Conservation (phyloP, 257 asterid genomes). For the Solanum arcanum region DNA sequence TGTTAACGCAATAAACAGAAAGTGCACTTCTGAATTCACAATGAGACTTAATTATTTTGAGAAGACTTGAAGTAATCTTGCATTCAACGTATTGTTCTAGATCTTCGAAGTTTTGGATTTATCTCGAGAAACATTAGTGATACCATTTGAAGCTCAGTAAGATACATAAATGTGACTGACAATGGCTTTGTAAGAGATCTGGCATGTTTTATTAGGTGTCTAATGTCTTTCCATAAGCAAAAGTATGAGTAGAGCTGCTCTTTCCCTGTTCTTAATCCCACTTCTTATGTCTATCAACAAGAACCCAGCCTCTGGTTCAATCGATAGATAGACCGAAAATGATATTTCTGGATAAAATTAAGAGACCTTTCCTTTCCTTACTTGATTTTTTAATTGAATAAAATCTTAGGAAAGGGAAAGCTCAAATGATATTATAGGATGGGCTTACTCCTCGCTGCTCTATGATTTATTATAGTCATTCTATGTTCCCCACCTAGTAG, state of each 20-base stretch:
- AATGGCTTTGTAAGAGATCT: background rate
- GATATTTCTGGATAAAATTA: background rate
- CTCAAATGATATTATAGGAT: background rate
- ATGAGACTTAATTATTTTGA: background rate
- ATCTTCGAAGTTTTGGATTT: background rate
- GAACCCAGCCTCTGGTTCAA: background rate
- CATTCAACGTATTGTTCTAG: background rate
- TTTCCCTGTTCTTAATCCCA: background rate
- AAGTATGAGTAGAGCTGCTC: background rate
- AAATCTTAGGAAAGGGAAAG: background rate
- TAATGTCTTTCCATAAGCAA: background rate
- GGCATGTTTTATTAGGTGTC: background rate
- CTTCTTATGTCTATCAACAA: background rate
- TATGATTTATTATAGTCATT: background rate
- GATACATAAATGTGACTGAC: background rate
- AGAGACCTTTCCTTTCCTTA: background rate
- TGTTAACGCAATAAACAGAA: background rate
- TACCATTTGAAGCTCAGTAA: background rate
- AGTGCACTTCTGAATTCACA: background rate
- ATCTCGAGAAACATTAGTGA: background rate
- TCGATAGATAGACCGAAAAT: background rate
- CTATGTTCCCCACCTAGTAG: background rate
- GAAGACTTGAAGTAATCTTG: background rate
- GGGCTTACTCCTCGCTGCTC: background rate
- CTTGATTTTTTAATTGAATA: background rate